Conservation (phyloP, 2,329 filamentous ascomycete species). For the Penicillium vulpinum region DNA sequence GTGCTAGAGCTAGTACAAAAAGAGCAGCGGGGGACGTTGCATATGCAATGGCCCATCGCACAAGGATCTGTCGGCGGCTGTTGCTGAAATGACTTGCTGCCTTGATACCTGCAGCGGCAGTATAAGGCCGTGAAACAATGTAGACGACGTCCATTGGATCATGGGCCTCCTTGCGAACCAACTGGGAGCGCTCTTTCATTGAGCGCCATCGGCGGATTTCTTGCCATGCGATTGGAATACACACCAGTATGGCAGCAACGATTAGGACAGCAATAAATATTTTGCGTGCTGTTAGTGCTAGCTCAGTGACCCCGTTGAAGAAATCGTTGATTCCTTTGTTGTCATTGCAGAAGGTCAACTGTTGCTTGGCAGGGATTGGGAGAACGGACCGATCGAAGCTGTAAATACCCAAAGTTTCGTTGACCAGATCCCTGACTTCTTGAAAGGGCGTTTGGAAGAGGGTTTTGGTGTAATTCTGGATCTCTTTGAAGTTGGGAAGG, state of each 20-base stretch:
- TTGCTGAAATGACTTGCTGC: slow-evolving; percentile 63
- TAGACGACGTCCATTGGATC: slow-evolving; percentile 89
- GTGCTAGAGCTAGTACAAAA: slow-evolving; percentile 79
- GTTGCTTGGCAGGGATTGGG: slow-evolving; percentile 78
- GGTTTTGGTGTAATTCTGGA: slow-evolving; percentile 76
- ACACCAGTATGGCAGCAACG: slow-evolving; percentile 69
- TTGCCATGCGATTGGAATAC: slow-evolving; percentile 74
- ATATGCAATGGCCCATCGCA: slow-evolving; percentile 83
- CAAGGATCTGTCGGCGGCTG: slow-evolving; percentile 66
- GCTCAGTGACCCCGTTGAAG: slow-evolving; percentile 69
- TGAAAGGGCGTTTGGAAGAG: slow-evolving; percentile 79
- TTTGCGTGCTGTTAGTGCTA: slow-evolving; percentile 68
- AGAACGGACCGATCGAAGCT: slow-evolving; percentile 76
- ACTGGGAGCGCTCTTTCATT: slow-evolving; percentile 67
- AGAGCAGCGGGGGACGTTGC: slow-evolving; percentile 80
- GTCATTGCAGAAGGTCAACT: slow-evolving; percentile 83
- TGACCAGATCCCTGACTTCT: slow-evolving; percentile 71
- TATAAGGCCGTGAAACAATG: slow-evolving; percentile 77
- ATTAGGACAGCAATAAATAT: slow-evolving; percentile 75
- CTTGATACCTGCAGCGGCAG: slow-evolving; percentile 70
- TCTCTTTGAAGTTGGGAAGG: slow-evolving; percentile 72
- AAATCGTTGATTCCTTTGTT: slow-evolving; percentile 80
- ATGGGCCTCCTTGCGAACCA: slow-evolving; percentile 65
- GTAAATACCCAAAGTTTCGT: slow-evolving; percentile 70
- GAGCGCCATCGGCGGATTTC: slow-evolving; percentile 76